Conservation (phyloP, 768 basidiomycete genomes). For the Serendipita indica region DNA sequence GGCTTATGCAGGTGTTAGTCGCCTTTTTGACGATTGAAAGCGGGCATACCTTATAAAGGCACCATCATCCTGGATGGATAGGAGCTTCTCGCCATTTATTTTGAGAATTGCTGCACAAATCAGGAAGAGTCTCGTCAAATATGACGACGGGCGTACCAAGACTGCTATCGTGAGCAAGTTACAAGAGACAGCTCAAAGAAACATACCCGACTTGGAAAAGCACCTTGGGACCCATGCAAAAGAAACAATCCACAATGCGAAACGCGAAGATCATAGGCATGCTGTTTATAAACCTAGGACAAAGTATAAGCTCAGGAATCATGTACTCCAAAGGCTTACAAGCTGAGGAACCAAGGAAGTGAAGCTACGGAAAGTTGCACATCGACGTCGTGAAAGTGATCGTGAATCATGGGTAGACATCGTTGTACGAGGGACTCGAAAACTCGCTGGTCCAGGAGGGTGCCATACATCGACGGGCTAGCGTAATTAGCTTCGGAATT, state of each 20-base stretch:
- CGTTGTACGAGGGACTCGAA: conserved; percentile 87
- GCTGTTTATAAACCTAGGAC: conserved; percentile 64
- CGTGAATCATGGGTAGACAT: conserved; percentile 84
- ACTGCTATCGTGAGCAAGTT: conserved; percentile 15
- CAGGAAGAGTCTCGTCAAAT: not conserved
- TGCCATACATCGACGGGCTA: conserved; percentile 97
- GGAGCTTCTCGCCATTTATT: conserved; percentile 85
- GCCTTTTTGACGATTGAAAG: not conserved
- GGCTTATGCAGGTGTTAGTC: conserved; percentile 27
- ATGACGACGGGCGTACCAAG: conserved; percentile 16
- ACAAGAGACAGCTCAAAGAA: conserved; percentile 7
- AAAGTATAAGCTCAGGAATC: conserved; percentile 18
- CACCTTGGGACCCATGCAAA: conserved; percentile 98
- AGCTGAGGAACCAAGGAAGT: conserved; percentile 92
- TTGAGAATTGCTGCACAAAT: conserved; percentile 71
- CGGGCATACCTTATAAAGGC: conserved; percentile 77
- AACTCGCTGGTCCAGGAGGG: conserved; percentile 93
- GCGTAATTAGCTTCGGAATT: not conserved
- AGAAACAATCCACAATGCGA: conserved; percentile 92
- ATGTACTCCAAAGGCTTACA: conserved; percentile 31
- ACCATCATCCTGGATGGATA: conserved; percentile 93
- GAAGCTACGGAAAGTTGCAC: conserved; percentile 96
- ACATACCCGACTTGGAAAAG: conserved; percentile 95
- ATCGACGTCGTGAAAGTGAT: conserved; percentile 80
- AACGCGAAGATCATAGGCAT: conserved; percentile 98